Conservation (phyloP, 768 basidiomycete genomes). For the Trametes sanguinea region DNA sequence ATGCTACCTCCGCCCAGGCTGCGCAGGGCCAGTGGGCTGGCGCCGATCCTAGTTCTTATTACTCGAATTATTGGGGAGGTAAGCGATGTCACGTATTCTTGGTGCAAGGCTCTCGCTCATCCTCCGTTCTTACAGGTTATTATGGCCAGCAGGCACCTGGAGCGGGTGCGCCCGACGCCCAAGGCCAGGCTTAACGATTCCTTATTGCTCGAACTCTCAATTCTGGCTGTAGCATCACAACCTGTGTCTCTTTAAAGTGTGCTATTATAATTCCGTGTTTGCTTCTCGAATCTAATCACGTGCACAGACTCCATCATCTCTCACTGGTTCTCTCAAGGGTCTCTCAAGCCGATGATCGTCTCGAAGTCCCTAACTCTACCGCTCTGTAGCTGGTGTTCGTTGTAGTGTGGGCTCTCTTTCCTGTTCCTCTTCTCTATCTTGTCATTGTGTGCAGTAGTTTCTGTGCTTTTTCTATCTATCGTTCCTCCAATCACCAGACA, state of each 20-base stretch:
- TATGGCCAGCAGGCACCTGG: constrained; percentile 74
- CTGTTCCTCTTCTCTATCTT: background rate
- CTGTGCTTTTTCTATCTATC: constrained; percentile 14
- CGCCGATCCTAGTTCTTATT: constrained; percentile 73
- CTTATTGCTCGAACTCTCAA: constrained; percentile 14
- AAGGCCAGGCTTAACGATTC: constrained; percentile 29
- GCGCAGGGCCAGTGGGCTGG: constrained; percentile 78
- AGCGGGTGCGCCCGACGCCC: constrained; percentile 57
- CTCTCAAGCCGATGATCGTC: constrained; percentile 4
- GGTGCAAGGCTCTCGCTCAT: background rate
- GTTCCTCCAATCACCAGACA: background rate
- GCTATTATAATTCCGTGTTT: constrained; percentile 18
- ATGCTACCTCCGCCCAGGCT: constrained; percentile 53
- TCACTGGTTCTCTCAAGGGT: constrained; percentile 5
- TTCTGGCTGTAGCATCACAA: constrained; percentile 22
- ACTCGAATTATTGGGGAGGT: constrained; percentile 87
- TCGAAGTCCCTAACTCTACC: background rate
- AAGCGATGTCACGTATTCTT: constrained; percentile 29
- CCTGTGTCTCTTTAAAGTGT: constrained; percentile 26
- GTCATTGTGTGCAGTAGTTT: constrained; percentile 12
- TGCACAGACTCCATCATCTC: constrained; percentile 10
- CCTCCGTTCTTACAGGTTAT: constrained; percentile 54
- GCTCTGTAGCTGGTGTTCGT: constrained; percentile 3
- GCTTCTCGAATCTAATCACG: constrained; percentile 6
- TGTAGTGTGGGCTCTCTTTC: constrained; percentile 5